phyloP scores from a whole-genome alignment of 2,329 filamentous ascomycete species.

The Fusarium algeriense region DNA sequence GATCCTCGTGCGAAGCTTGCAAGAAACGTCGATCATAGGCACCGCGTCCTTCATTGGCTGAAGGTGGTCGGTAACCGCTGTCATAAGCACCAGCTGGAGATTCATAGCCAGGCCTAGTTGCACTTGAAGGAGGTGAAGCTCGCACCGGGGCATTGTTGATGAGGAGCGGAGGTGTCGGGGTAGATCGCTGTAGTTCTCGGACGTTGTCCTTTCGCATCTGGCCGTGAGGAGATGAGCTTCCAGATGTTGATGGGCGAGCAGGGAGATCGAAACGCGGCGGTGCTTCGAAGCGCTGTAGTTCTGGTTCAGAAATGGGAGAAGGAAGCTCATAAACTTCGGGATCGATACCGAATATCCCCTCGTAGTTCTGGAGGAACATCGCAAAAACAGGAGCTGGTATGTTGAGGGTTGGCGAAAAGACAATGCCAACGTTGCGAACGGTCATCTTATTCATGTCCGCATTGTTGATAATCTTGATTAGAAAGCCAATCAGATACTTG shows the following conservation, averaged over 20 bases:
- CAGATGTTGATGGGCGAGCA: conserved; percentile 63
- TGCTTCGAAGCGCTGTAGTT: conserved; percentile 51
- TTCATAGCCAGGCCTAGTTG: conserved; percentile 57
- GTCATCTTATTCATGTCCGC: conserved; percentile 97
- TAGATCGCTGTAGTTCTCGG: conserved; percentile 50
- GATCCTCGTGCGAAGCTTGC: conserved; percentile 46
- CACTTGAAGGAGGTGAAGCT: conserved; percentile 60
- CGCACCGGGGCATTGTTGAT: conserved; percentile 50
- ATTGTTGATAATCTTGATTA: conserved; percentile 94
- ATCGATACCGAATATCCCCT: conserved; percentile 82
- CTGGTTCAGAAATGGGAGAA: conserved; percentile 56
- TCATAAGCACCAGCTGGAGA: conserved; percentile 59
- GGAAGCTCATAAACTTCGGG: conserved; percentile 73
- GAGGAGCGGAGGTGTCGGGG: conserved; percentile 66
- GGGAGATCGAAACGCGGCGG: conserved; percentile 52
- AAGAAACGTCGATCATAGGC: conserved; percentile 56
- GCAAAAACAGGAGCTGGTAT: conserved; percentile 96
- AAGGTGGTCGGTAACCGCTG: conserved; percentile 51
- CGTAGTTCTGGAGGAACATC: conserved; percentile 91
- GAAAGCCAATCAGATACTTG: conserved; percentile 85
- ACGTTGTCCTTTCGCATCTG: conserved; percentile 56
- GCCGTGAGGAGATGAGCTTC: conserved; percentile 64
- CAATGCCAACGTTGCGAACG: conserved; percentile 95
- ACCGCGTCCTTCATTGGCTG: conserved; percentile 46
- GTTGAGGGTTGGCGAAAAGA: conserved; percentile 97